Evolutionary conservation across 257 asterid species (phyloP).

Genomic region (Solanum sejunctum): DNA sequence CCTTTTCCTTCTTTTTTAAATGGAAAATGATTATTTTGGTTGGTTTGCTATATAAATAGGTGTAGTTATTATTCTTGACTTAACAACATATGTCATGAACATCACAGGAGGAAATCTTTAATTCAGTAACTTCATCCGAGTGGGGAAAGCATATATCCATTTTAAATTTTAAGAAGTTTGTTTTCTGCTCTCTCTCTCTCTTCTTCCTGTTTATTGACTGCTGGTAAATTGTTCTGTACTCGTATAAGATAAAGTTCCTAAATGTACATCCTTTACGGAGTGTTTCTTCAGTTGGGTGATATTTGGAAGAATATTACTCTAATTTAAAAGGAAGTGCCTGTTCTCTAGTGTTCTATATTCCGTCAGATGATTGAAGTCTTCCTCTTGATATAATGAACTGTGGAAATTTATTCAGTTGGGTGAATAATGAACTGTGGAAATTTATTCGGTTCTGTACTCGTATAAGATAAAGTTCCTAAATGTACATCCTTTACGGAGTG

Average conservation of each 20-base stretch:
- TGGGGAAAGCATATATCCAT: neutral
- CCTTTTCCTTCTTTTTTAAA: neutral
- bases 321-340: neutral
- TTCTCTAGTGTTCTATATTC: neutral
- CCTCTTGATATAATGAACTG: neutral
- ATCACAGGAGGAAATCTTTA: neutral
- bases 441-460: neutral
- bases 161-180: neutral
- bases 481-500: neutral
- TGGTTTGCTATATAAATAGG: neutral
- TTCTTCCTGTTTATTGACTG: neutral
- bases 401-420: neutral
- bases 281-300: neutral
- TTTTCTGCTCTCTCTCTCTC: neutral
- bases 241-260: neutral
- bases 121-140: neutral
- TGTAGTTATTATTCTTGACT: neutral
- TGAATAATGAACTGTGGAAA: too few species aligned
- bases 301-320: neutral
- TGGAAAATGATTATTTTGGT: neutral
- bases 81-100: neutral
- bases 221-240: neutral
- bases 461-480: neutral
- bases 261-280: neutral
- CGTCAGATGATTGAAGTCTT: neutral